Evolutionary conservation across 2,329 filamentous ascomycete genomes (phyloP), one percentile per base, ranked within the genome.

Genomic region (Metarhizium robertsii): DNA sequence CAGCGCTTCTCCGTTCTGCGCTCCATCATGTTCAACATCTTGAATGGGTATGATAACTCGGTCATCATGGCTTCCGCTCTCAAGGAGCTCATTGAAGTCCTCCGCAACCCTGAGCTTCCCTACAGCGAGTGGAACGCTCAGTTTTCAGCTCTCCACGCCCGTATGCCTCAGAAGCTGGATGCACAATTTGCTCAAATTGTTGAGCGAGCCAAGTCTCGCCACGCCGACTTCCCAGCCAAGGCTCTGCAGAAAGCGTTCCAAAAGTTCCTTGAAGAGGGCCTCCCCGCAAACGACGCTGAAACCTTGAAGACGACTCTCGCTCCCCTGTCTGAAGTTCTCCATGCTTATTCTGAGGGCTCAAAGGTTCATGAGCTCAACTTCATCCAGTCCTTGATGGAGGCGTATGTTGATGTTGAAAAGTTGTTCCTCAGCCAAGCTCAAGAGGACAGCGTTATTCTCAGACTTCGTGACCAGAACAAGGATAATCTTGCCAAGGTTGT

Each of bases 101-200:
- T 99, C 25, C 86, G 92, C 46, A 84, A 96, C 66, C 85, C 88
- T 1, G 92, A 96, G 65, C 81, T 99, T 60, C 94, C 94, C 1
- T 99, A 94, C 69, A 91, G 92, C 70, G 91, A 99, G 72, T 99
- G 92, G 90, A 91, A 88, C 60, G 88, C 92, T 6, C 91, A 97
- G 68, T 94, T 95, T 63, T 95, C 94, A 51, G 94, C 94, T 25
- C 82, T 99, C n/a, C 92, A 97, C 72, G 89, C 92, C 6, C 88
- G 94, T 65, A 99, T 97, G 88, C 94, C 94, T 0, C 87, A 92
- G 69, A 96, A 92, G 75, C 84, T 99, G 34, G 92, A 96, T 64
- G 72, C 84, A 25, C 85, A 83, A 61, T 86, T 99, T 61, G 84
- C 86, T 13, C 88, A 94, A 65, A 86, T 95, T 48, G 87, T 97